A percentile compares a stretch with the other conserved stretches of the same genome.
Evolutionary conservation across 768 basidiomycete genomes (phyloP).

Genomic region (Asterophora lycoperdoides): DNA sequence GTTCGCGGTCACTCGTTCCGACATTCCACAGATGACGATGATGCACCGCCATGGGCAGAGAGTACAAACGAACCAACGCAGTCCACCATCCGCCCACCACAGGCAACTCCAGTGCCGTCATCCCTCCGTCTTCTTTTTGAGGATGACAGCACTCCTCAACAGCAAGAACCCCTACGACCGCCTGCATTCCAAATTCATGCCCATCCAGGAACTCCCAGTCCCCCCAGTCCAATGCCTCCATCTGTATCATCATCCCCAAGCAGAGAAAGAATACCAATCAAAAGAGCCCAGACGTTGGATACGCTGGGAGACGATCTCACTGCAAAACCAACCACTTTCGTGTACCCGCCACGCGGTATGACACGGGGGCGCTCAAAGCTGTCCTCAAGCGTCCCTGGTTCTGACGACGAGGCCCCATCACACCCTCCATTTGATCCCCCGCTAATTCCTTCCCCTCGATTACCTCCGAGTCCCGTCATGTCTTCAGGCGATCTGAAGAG

Average conservation of each 20-base stretch:
- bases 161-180: slow-evolving; percentile 39
- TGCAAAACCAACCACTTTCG: slow-evolving; percentile 47
- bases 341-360: slow-evolving; percentile 46
- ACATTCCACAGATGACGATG: slow-evolving; percentile 21
- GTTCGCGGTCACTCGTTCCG: slow-evolving; percentile 38
- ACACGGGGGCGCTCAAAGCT: slow-evolving; percentile 31
- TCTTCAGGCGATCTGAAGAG: slow-evolving; percentile 8
- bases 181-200: slow-evolving; percentile 28
- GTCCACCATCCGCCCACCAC: slow-evolving; percentile 44
- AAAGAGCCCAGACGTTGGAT: slow-evolving; percentile 27
- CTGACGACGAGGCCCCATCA: slow-evolving; percentile 22
- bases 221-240: slow-evolving; percentile 20
- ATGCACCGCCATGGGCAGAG: slow-evolving; percentile 1
- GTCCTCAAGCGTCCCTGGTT: slow-evolving; percentile 20
- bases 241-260: slow-evolving; percentile 32
- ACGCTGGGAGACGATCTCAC: slow-evolving; percentile 22
- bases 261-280: slow-evolving; percentile 29
- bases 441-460: slow-evolving; percentile 4
- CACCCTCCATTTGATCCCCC: slow-evolving; percentile 1
- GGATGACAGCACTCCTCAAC: slow-evolving; percentile 35
- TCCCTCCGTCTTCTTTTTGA: slow-evolving; percentile 81
- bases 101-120: slow-evolving; percentile 58
- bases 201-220: slow-evolving; percentile 23
- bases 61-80: slow-evolving; percentile 25
- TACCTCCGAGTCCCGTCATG: slow-evolving; percentile 5